Conservation (phyloP, 2,329 filamentous ascomycete genomes). For the Geosmithia morbida region DNA sequence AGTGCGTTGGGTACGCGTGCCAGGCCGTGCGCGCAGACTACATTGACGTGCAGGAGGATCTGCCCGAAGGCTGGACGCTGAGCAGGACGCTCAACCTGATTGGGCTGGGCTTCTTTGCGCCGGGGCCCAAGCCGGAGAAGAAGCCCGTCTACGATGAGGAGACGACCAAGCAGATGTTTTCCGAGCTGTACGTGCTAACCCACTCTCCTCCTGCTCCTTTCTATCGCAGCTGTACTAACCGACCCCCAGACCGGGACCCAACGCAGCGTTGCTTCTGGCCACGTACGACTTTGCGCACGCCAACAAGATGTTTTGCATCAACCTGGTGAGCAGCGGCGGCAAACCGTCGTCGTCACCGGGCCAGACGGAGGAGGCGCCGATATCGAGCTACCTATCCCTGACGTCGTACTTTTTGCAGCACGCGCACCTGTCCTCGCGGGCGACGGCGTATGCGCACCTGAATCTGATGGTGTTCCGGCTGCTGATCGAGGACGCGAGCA, state of each 20-base stretch:
- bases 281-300: conserved; percentile 89
- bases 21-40: conserved; percentile 57
- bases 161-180: conserved; percentile 69
- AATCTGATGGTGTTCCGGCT: conserved; percentile 76
- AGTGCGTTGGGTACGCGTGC: conserved; percentile 61
- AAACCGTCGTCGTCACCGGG: conserved; percentile 24
- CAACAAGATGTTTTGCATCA: conserved; percentile 90
- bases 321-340: conserved; percentile 51
- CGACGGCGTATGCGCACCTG: conserved; percentile 71
- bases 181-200: conserved; percentile 47
- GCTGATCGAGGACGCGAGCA: conserved; percentile 67
- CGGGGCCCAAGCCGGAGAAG: conserved; percentile 49
- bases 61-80: conserved; percentile 80
- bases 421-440: conserved; percentile 67
- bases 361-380: conserved; percentile 57
- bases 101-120: conserved; percentile 62
- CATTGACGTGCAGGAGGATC: conserved; percentile 74
- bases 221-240: too few relatives aligned
- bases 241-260: conserved; percentile 51
- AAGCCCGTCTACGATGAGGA: conserved; percentile 53
- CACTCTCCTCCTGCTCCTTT: too few relatives aligned
- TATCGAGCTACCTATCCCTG: conserved; percentile 72
- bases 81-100: conserved; percentile 71
- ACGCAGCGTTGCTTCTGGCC: conserved; percentile 68
- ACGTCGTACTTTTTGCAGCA: conserved; percentile 91